phyloP scores from a whole-genome alignment of 768 basidiomycete species.

The Tephrocybe sp. region DNA sequence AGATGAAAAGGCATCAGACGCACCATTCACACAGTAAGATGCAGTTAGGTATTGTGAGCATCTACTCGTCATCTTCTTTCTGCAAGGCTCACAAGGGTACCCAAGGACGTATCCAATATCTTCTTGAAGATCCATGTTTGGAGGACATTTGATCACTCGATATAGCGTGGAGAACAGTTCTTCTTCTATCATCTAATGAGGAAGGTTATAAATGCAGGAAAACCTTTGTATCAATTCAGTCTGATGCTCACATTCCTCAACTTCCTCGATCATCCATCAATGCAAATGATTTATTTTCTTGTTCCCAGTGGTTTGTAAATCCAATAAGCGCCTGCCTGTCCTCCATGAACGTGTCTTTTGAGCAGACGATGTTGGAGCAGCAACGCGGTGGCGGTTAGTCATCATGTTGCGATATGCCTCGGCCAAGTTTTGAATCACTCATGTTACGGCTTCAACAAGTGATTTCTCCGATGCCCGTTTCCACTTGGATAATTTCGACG shows the following conservation, averaged over 20 bases:
- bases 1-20: no score
- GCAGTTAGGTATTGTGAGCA: conserved; percentile 33
- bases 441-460: not conserved
- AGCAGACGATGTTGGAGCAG: conserved; percentile 13
- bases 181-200: conserved; percentile 25
- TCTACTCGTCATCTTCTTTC: conserved; percentile 27
- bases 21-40: conserved; percentile 18
- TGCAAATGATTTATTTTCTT: conserved; percentile 16
- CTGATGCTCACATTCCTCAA: conserved; percentile 24
- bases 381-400: no score
- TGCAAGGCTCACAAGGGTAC: conserved; percentile 32
- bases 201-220: not conserved
- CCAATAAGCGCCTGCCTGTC: conserved; percentile 23
- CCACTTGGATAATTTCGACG: no score
- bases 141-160: conserved; percentile 20
- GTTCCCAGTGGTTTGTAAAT: conserved; percentile 17
- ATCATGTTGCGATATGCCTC: no score
- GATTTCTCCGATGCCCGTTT: not conserved
- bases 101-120: conserved; percentile 12
- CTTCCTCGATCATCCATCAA: conserved; percentile 16
- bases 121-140: conserved; percentile 14
- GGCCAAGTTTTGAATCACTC: no score
- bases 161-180: conserved; percentile 25
- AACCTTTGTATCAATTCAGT: not conserved
- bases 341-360: conserved; percentile 28